Percentiles rank a stretch among this genome's conserved stretches.
Conservation (phyloP, 768 basidiomycete genomes). For the Sarcodon sp. region DNA sequence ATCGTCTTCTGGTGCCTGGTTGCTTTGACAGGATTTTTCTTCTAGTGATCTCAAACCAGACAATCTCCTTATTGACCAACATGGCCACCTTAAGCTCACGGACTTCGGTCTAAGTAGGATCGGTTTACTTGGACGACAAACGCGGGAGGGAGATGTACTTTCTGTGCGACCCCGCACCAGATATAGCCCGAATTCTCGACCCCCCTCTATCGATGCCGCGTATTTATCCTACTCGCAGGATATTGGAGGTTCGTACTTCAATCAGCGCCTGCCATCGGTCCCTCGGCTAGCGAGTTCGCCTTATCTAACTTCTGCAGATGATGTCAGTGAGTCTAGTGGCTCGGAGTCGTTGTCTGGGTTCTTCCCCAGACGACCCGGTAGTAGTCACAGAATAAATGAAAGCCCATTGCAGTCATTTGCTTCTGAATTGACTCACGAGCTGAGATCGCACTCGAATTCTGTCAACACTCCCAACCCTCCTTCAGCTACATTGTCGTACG, state of each 20-base stretch:
- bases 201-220: constrained; percentile 71
- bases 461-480: constrained; percentile 12
- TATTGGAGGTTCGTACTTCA: constrained; percentile 67
- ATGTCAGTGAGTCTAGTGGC: constrained; percentile 75
- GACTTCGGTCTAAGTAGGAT: constrained; percentile 97
- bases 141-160: constrained; percentile 41
- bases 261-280: constrained; percentile 45
- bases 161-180: constrained; percentile 31
- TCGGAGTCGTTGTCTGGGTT: constrained; percentile 63
- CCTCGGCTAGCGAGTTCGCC: constrained; percentile 52
- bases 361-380: constrained; percentile 31
- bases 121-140: constrained; percentile 96
- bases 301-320: constrained; percentile 63
- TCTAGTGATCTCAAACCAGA: constrained; percentile 93
- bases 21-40: constrained; percentile 2
- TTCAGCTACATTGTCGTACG: constrained; percentile 34
- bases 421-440: constrained; percentile 70
- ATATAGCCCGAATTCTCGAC: constrained; percentile 59
- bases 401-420: constrained; percentile 84
- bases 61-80: constrained; percentile 92
- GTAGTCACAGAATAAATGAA: constrained; percentile 28
- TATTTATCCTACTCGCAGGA: constrained; percentile 56
- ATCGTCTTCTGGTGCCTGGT: not conserved
- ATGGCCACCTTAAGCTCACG: constrained; percentile 94
- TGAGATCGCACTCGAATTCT: constrained; percentile 64